phyloP scores from a whole-genome alignment of 2,329 filamentous ascomycete species.

The Dryadomyces quercus-mongolicae region DNA sequence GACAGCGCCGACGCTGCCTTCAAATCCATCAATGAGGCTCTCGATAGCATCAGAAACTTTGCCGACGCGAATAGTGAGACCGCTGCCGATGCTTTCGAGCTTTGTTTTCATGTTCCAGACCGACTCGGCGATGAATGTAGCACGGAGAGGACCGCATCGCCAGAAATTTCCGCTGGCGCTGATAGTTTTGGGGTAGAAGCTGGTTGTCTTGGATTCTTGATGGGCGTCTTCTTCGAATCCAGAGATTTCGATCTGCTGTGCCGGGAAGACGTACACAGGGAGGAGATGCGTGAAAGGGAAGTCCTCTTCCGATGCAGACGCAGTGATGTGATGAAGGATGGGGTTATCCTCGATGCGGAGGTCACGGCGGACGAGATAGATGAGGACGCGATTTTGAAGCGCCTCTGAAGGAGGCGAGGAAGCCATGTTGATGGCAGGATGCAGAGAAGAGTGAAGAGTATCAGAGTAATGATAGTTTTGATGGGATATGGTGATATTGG shows the following conservation, averaged over 20 bases:
- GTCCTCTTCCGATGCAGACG: background rate
- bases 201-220: background rate
- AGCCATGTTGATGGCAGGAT: background rate
- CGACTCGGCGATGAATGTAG: background rate
- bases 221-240: background rate
- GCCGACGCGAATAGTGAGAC: background rate
- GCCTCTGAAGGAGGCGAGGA: background rate
- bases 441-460: background rate
- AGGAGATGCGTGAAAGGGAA: background rate
- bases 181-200: background rate
- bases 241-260: background rate
- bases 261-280: background rate
- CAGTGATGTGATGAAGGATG: background rate
- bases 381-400: background rate
- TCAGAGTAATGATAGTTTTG: background rate
- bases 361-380: conserved; percentile 1
- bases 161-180: background rate
- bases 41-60: background rate
- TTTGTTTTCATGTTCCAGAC: background rate
- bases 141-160: background rate
- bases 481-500: too few relatives aligned
- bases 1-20: background rate
- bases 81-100: background rate
- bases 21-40: background rate
- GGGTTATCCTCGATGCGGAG: background rate